Percentiles rank a stretch among this genome's conserved stretches.
phyloP scores from a whole-genome alignment of 208 protist species.

The Acanthamoeba royreba region DNA sequence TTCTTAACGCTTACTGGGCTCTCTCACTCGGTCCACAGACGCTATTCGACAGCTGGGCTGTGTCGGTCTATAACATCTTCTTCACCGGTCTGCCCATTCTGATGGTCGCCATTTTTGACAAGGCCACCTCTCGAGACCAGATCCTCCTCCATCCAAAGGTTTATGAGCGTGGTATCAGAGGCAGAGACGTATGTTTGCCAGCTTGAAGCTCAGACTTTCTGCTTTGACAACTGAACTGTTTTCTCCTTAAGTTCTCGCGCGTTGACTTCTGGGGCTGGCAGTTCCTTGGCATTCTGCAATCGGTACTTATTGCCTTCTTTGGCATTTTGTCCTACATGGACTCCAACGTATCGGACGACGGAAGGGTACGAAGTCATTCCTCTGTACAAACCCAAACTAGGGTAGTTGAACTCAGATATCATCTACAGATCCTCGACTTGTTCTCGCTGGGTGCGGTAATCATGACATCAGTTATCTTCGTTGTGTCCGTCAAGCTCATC shows the following conservation, averaged over 20 bases:
- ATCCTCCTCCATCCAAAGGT: background rate
- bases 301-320: constrained; percentile 27
- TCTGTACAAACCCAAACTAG: background rate
- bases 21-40: constrained; percentile 14
- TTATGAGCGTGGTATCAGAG: background rate
- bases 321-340: background rate
- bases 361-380: background rate
- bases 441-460: constrained; percentile 12
- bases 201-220: background rate
- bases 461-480: constrained; percentile 13
- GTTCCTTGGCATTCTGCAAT: constrained; percentile 32
- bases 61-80: constrained; percentile 81
- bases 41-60: constrained; percentile 57
- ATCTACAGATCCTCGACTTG: background rate
- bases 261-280: constrained; percentile 26
- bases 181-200: constrained; percentile 22
- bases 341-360: background rate
- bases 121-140: constrained; percentile 51
- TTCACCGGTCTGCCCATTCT: constrained; percentile 85
- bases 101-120: constrained; percentile 80
- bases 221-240: background rate
- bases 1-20: background rate
- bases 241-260: background rate
- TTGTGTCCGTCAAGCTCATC: background rate
- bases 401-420: background rate